Conservation (phyloP, 495 filamentous ascomycete genomes). For the Sordaria brevicollis region DNA sequence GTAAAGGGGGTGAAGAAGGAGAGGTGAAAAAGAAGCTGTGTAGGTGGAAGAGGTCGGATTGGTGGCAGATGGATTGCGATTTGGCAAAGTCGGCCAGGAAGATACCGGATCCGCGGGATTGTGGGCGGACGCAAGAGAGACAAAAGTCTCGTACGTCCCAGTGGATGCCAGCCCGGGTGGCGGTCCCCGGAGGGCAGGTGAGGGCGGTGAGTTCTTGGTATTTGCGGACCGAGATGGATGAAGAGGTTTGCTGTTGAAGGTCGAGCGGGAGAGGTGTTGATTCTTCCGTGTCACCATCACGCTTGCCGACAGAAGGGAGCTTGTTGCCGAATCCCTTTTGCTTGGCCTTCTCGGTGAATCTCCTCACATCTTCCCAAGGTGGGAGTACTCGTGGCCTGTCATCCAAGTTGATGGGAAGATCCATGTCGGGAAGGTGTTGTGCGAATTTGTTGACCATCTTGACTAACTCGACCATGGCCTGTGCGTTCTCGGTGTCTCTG, state of each 20-base stretch:
- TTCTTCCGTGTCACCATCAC: neutral
- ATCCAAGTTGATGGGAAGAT: slow-evolving; percentile 68
- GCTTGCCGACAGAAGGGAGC: slow-evolving; percentile 21
- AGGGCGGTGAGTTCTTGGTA: slow-evolving; percentile 42
- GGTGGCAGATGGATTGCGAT: slow-evolving; percentile 62
- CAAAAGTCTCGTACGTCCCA: slow-evolving; percentile 50
- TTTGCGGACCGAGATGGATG: slow-evolving; percentile 25
- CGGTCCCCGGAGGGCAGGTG: slow-evolving; percentile 49
- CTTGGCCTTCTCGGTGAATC: slow-evolving; percentile 27
- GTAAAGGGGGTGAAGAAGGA: slow-evolving; percentile 48
- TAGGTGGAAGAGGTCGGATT: slow-evolving; percentile 64
- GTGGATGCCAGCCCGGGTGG: slow-evolving; percentile 39
- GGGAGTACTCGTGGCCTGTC: slow-evolving; percentile 69
- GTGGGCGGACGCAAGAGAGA: slow-evolving; percentile 49
- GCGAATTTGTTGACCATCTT: slow-evolving; percentile 58
- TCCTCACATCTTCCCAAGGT: slow-evolving; percentile 48
- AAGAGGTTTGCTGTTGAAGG: neutral
- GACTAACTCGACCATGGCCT: slow-evolving; percentile 50
- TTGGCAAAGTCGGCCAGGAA: slow-evolving; percentile 57
- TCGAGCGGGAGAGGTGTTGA: neutral
- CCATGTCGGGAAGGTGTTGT: slow-evolving; percentile 68
- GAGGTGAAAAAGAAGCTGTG: slow-evolving; percentile 63
- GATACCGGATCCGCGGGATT: slow-evolving; percentile 46
- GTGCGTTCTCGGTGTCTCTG: slow-evolving; percentile 34
- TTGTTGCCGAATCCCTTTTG: slow-evolving; percentile 19